Evolutionary conservation across 345 rosid species (phyloP), one percentile per base, ranked within the genome.

Genomic region (Salix caprea): DNA sequence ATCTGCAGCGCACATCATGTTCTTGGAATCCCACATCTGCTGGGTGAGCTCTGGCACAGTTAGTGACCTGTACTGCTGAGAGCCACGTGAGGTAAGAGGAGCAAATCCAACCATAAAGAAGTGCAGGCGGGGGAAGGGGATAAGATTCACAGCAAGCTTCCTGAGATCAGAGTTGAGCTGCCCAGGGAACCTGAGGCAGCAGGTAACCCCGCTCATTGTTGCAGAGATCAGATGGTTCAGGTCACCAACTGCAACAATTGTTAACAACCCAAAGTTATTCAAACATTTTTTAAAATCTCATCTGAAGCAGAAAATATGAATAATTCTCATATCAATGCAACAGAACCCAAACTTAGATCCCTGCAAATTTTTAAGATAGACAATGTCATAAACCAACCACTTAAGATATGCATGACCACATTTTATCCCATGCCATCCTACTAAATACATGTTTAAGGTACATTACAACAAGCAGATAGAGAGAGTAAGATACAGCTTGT

Each of bases 61-160:
- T 5, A 77, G 64, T 5, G 79, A 74, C 32, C 79, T 69, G 67
- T 77, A 77, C 52, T 77, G 79, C 62, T 77, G 79, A 19, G 79
- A 77, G 19, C 79, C 79, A 32, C 79, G 69, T 44, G 79, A 77
- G 10, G 79, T 77, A 15, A 77, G 58, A 19, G 79, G 79, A 61
- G 79, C 79, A 70, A 77, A 77, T n/a, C 79, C 79, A 62, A 77
- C 74, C 79, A 77, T 77, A 13, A 77, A 77, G 26, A 77, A 77
- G 60, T 77, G 79, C 24, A 77, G 52, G 0, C 74, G 79, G 10
- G 79, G 79, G 36, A 77, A 77, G 61, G 79, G 74, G 48, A 77
- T 77, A 65, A 77, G 79, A 54, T 77, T 77, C 79, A 77, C 79
- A 4, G 79, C 74, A 70, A 77, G 79, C 62, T 77, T 77, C 79